Conservation (phyloP, 305 asterid genomes). For the Striga hermonthica region DNA sequence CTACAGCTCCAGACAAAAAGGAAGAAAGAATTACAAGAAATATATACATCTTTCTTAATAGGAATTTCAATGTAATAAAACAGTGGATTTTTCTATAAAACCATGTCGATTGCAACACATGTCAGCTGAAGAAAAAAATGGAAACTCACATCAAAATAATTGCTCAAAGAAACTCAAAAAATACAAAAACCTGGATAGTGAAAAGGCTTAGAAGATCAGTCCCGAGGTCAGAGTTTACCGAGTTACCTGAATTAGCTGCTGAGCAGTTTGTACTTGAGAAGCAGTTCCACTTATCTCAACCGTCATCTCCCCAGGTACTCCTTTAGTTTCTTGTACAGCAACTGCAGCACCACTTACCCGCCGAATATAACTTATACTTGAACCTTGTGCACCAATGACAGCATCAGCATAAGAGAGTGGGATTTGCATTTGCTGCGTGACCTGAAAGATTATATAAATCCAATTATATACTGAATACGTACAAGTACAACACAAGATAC, state of each 20-base stretch:
- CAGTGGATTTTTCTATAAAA: too few relatives aligned
- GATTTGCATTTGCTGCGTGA: constrained; percentile 83
- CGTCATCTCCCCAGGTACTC: constrained; percentile 92
- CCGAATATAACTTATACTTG: constrained; percentile 85
- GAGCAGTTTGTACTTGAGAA: constrained; percentile 96
- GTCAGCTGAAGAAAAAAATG: too few relatives aligned
- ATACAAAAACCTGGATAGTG: neutral
- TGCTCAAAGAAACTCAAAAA: too few relatives aligned
- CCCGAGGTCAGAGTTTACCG: neutral
- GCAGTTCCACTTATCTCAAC: constrained; percentile 93
- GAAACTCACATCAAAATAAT: too few relatives aligned
- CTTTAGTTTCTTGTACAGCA: constrained; percentile 89
- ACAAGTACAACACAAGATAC: too few relatives aligned
- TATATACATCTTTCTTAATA: too few relatives aligned
- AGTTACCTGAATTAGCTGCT: constrained; percentile 85
- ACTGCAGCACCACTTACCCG: constrained; percentile 93
- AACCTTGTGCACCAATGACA: constrained; percentile 86
- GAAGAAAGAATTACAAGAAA: too few relatives aligned
- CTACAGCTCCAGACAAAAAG: too few relatives aligned
- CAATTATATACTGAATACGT: too few relatives aligned
- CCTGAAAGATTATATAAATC: constrained; percentile 35
- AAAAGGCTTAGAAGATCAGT: constrained; percentile 4
- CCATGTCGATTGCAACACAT: too few relatives aligned
- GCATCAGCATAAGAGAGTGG: constrained; percentile 94
- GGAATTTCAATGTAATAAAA: too few relatives aligned